Evolutionary conservation across 306 rosid genomes (phyloP).

Genomic region (Calophaca sinica): DNA sequence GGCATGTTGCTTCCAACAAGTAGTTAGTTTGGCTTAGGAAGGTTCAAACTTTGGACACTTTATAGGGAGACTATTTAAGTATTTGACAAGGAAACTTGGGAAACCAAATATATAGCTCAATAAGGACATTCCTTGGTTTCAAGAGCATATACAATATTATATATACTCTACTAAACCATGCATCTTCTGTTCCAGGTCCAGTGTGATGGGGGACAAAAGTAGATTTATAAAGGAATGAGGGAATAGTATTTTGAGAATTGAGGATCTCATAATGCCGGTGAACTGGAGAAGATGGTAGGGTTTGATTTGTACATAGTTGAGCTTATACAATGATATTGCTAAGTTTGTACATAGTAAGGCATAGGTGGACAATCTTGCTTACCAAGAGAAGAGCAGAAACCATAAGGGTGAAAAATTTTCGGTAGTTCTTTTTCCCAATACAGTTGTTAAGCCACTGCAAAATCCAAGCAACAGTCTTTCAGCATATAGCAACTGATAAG

Average conservation of each 20-base stretch:
- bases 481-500: constrained; percentile 38
- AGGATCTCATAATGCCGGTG: neutral
- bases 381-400: constrained; percentile 95
- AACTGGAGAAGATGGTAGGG: constrained; percentile 13
- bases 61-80: too few species aligned
- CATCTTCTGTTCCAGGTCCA: constrained; percentile 7
- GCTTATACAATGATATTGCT: constrained; percentile 28
- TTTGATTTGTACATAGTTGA: constrained; percentile 14
- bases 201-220: neutral
- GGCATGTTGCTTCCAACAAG: constrained; percentile 49
- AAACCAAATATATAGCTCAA: constrained; percentile 8
- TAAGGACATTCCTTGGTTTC: constrained; percentile 21
- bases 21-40: constrained; percentile 37
- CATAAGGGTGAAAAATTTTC: constrained; percentile 95
- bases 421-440: constrained; percentile 84
- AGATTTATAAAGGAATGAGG: constrained; percentile 10
- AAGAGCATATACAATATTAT: neutral
- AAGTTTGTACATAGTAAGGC: constrained; percentile 27
- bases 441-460: constrained; percentile 99
- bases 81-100: constrained; percentile 18
- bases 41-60: constrained; percentile 19
- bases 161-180: neutral
- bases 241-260: constrained; percentile 23
- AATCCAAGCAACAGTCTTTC: constrained; percentile 33
- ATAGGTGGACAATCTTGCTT: constrained; percentile 56